These are phyloP conservation scores for Mortierella sp. DNA, from an alignment of 371 early-diverging fungal genomes.

Conservation along the genomic window DNA sequence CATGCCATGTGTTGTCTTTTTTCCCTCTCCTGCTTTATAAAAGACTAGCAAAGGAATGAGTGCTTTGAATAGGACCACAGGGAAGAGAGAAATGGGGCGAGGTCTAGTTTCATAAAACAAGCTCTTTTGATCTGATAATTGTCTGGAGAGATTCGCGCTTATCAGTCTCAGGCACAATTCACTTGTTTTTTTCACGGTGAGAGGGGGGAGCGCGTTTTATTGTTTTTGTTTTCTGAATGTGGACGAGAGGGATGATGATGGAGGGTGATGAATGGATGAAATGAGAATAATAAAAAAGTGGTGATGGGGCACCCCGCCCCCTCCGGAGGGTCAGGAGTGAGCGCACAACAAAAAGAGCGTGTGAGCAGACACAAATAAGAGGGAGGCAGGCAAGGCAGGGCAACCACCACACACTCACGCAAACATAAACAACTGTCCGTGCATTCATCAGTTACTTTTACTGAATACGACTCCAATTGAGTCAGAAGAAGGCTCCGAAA, in stretches of 20 bases:
- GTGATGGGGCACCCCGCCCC: slow-evolving; percentile 10
- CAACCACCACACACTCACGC: neutral
- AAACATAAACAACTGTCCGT: slow-evolving; percentile 2
- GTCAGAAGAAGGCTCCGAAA: neutral
- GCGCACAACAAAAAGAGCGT: neutral
- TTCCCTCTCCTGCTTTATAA: too few relatives aligned
- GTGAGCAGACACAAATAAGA: neutral
- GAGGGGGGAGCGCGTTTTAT: neutral
- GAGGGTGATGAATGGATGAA: neutral
- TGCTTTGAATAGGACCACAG: neutral
- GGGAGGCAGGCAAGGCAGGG: neutral
- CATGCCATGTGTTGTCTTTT: too few relatives aligned
- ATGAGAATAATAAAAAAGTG: neutral
- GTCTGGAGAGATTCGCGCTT: neutral
- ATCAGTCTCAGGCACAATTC: neutral
- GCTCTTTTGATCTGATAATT: too few relatives aligned
- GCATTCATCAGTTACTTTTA: neutral
- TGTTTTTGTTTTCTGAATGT: neutral
- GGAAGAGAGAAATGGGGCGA: neutral
- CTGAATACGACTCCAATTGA: neutral
- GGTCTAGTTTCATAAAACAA: slow-evolving; percentile 2
- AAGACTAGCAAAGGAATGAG: neutral
- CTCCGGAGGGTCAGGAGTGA: slow-evolving; percentile 4
- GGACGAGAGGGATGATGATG: neutral
- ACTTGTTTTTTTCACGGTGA: neutral